phyloP scores from a whole-genome alignment of 1,139 yeast species.

The Magnusiomyces magnusii region DNA sequence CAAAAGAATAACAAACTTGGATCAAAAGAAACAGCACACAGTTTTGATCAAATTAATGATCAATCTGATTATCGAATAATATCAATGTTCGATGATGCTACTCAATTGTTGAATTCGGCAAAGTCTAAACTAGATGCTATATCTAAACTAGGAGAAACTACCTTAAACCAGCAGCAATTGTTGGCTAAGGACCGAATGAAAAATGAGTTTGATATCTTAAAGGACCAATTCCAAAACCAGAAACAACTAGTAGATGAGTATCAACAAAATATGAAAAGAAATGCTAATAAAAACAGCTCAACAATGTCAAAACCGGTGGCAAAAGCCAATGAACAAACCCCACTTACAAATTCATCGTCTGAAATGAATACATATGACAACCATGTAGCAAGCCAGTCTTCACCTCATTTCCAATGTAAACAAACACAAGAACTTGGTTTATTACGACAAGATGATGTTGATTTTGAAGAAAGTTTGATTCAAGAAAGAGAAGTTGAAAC shows the following conservation, averaged over 20 bases:
- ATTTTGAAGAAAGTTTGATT: constrained; percentile 59
- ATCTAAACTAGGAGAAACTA: constrained; percentile 20
- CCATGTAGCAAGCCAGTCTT: constrained; percentile 29
- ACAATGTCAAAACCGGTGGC: not conserved
- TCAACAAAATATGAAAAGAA: constrained; percentile 3
- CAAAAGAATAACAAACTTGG: constrained; percentile 11
- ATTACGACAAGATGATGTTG: constrained; percentile 58
- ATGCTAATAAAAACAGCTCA: not conserved
- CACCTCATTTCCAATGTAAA: constrained; percentile 16
- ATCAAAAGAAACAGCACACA: not conserved
- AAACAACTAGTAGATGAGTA: constrained; percentile 19
- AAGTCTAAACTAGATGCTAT: constrained; percentile 21
- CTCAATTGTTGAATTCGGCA: constrained; percentile 19
- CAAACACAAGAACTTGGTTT: constrained; percentile 32
- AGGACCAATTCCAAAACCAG: constrained; percentile 35
- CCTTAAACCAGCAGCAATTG: constrained; percentile 22
- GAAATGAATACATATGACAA: constrained; percentile 19
- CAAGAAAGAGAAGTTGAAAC: constrained; percentile 71
- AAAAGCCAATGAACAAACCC: constrained; percentile 30
- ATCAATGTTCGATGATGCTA: constrained; percentile 20
- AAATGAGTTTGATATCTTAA: constrained; percentile 39
- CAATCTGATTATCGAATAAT: constrained; percentile 19
- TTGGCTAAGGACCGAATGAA: constrained; percentile 39
- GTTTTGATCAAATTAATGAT: constrained; percentile 3
- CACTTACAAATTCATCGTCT: constrained; percentile 30